A percentile compares a stretch with the other conserved stretches of the same genome.
Evolutionary conservation across 768 basidiomycete species (phyloP).

Genomic region (Melanogaster broomeanus): DNA sequence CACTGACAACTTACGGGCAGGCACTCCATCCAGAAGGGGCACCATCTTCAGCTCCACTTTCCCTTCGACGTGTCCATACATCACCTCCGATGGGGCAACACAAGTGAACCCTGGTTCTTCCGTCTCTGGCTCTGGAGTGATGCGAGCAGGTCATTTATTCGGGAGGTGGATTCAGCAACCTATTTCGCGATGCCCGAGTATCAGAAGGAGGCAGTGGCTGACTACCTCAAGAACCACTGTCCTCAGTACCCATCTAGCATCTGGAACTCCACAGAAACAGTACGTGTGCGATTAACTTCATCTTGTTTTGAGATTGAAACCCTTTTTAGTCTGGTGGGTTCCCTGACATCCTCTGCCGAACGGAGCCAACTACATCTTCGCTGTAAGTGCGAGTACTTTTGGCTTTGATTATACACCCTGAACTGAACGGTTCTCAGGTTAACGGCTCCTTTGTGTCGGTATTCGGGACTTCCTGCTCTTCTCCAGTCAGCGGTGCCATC

Average conservation of each 20-base stretch:
- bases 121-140: conserved; percentile 49
- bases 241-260: conserved; percentile 15
- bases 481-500: conserved; percentile 32
- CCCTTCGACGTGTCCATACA: conserved; percentile 49
- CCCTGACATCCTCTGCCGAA: conserved; percentile 36
- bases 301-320: neutral
- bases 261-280: conserved; percentile 12
- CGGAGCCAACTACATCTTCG: conserved; percentile 29
- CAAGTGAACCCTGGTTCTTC: conserved; percentile 42
- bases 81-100: conserved; percentile 51
- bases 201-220: conserved; percentile 13
- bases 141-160: conserved; percentile 49
- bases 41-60: conserved; percentile 52
- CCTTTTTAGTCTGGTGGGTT: conserved; percentile 34
- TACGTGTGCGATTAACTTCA: neutral
- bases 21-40: neutral
- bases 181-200: conserved; percentile 24
- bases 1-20: neutral
- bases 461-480: conserved; percentile 32
- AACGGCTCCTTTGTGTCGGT: conserved; percentile 6
- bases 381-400: neutral
- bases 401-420: too few relatives aligned
- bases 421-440: neutral
- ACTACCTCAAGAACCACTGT: conserved; percentile 21
- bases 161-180: conserved; percentile 61